Conservation (phyloP, 1,284 basidiomycete genomes). For the Pseudozyma sp. region DNA sequence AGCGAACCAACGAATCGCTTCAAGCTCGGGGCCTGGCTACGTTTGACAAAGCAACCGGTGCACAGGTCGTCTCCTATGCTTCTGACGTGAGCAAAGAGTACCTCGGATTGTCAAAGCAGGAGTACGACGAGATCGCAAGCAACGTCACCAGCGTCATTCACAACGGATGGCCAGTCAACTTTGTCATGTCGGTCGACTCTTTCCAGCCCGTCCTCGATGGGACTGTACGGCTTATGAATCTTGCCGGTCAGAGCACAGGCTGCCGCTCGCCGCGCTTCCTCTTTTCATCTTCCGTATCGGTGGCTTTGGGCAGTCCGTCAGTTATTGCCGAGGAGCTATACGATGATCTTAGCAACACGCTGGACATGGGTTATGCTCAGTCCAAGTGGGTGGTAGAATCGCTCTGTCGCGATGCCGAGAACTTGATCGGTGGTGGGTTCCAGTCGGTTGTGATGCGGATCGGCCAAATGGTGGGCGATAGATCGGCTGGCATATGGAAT, state of each 20-base stretch:
- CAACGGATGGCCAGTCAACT: conserved; percentile 60
- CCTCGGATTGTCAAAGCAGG: conserved; percentile 26
- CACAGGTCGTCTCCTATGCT: conserved; percentile 20
- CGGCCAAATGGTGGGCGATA: conserved; percentile 75
- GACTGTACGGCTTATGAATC: conserved; percentile 74
- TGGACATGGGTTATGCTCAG: conserved; percentile 74
- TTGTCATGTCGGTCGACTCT: conserved; percentile 48
- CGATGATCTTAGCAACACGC: conserved; percentile 69
- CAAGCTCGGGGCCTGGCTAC: conserved; percentile 19
- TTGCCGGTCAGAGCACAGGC: conserved; percentile 72
- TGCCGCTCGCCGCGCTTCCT: conserved; percentile 71
- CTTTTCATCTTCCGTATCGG: conserved; percentile 75
- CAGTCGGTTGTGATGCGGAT: conserved; percentile 62
- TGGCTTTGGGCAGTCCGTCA: conserved; percentile 65
- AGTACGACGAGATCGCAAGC: conserved; percentile 17
- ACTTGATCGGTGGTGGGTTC: conserved; percentile 43
- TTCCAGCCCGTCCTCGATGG: conserved; percentile 70
- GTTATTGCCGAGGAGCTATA: conserved; percentile 71
- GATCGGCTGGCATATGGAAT: conserved; percentile 74
- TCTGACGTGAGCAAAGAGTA: conserved; percentile 22
- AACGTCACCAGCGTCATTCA: conserved; percentile 45
- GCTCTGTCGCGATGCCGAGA: conserved; percentile 71
- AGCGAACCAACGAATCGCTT: conserved; percentile 33
- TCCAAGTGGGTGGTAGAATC: conserved; percentile 77
- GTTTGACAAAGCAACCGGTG: not conserved